A percentile compares a stretch with the other conserved stretches of the same genome.
Conservation (phyloP, 352 stramenopile species). For the Pythium brassicae region DNA sequence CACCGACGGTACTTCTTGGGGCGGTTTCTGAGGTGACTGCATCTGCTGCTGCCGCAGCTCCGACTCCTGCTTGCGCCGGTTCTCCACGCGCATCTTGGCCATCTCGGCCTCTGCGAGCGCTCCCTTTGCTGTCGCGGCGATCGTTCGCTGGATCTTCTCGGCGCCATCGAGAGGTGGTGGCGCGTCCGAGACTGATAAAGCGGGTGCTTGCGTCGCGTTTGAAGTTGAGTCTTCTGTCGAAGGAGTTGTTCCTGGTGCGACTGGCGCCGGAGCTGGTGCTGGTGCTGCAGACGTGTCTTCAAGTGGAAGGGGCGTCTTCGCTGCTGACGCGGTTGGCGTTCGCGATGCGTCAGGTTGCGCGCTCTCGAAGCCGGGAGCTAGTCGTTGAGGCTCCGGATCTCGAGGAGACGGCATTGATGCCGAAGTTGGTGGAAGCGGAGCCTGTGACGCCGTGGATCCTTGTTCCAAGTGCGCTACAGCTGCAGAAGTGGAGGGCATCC, state of each 20-base stretch:
- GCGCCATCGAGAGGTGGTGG: background rate
- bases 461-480: background rate
- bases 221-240: too few relatives aligned
- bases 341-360: too few relatives aligned
- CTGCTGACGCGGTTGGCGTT: background rate
- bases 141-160: slow-evolving; percentile 24
- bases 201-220: too few relatives aligned
- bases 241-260: too few relatives aligned
- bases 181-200: background rate
- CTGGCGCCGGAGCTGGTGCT: background rate
- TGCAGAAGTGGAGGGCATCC: background rate
- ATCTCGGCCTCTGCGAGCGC: slow-evolving; percentile 67
- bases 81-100: slow-evolving; percentile 61
- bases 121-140: slow-evolving; percentile 47
- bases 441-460: background rate
- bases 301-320: background rate
- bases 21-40: background rate
- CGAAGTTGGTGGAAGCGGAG: too few relatives aligned
- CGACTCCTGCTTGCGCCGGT: slow-evolving; percentile 46
- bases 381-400: too few relatives aligned
- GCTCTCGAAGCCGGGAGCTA: too few relatives aligned
- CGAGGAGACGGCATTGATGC: too few relatives aligned
- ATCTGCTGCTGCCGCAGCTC: slow-evolving; percentile 30
- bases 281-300: background rate
- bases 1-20: too few relatives aligned